A percentile compares a stretch with the other conserved stretches of the same genome.
phyloP scores from a whole-genome alignment of 1,284 basidiomycete species.

The Sanghuangporus weigelae region DNA sequence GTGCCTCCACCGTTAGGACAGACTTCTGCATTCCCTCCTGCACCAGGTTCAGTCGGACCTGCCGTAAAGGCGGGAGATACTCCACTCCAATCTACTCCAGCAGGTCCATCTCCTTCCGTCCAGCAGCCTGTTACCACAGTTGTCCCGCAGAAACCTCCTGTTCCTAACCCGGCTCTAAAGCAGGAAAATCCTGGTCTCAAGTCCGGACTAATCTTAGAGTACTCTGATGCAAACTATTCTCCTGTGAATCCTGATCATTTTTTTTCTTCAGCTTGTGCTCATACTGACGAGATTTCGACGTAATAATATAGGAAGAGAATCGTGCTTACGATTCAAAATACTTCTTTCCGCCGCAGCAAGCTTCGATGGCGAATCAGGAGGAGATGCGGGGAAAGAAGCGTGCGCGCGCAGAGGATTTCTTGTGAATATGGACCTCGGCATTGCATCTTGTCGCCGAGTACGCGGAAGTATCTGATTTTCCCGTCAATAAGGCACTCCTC shows the following conservation, averaged over 20 bases:
- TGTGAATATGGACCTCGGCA: slow-evolving; percentile 31
- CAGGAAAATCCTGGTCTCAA: slow-evolving; percentile 72
- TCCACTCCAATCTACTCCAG: not conserved
- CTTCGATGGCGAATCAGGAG: slow-evolving; percentile 31
- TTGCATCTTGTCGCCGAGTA: slow-evolving; percentile 6
- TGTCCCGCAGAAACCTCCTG: slow-evolving; percentile 34
- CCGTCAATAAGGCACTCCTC: slow-evolving; percentile 3
- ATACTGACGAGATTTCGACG: slow-evolving; percentile 6
- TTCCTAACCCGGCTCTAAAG: slow-evolving; percentile 52
- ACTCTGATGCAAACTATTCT: slow-evolving; percentile 70
- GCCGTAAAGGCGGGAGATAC: slow-evolving; percentile 3
- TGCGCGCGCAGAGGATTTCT: slow-evolving; percentile 73
- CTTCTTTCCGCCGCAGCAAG: slow-evolving; percentile 39
- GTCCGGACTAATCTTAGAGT: slow-evolving; percentile 73
- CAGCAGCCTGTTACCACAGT: slow-evolving; percentile 17
- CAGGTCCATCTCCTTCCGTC: not conserved
- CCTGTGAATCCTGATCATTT: slow-evolving; percentile 43
- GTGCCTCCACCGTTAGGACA: slow-evolving; percentile 6
- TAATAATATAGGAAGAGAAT: slow-evolving; percentile 62
- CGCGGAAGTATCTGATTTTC: not conserved
- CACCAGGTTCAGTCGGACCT: slow-evolving; percentile 21
- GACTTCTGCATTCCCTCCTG: slow-evolving; percentile 19
- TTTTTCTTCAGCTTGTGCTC: not conserved
- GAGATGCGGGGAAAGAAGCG: slow-evolving; percentile 72
- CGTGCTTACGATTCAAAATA: slow-evolving; percentile 75